Evolutionary conservation across 1,284 basidiomycete genomes (phyloP).

Genomic region (Boletus mariae): DNA sequence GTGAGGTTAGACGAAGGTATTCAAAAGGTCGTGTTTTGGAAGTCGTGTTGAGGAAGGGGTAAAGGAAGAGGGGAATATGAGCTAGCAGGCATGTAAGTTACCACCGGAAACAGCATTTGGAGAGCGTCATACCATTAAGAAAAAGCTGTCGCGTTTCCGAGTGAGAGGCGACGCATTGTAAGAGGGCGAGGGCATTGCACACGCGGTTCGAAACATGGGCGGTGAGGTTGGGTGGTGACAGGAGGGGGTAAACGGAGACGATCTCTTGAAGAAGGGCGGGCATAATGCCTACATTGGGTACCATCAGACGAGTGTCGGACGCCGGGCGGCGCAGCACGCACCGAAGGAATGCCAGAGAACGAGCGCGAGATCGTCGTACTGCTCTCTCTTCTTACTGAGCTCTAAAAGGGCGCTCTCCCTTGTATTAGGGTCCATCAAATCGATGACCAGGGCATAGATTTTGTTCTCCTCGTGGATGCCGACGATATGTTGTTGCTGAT

Average conservation of each 20-base stretch:
- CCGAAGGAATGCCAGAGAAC: conserved; percentile 99
- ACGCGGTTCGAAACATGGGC: conserved; percentile 99
- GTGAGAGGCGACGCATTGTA: conserved; percentile 97
- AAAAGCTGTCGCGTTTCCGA: conserved; percentile 91
- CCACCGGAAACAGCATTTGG: not conserved
- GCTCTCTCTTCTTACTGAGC: conserved; percentile 98
- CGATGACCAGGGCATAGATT: conserved; percentile 80
- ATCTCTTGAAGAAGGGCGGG: conserved; percentile 98
- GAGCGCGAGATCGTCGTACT: conserved; percentile 97
- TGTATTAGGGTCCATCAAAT: conserved; percentile 76
- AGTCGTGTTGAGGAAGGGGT: conserved; percentile 99
- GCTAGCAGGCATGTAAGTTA: conserved; percentile 49
- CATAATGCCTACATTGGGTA: conserved; percentile 78
- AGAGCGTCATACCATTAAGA: conserved; percentile 65
- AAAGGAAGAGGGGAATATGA: conserved; percentile 97
- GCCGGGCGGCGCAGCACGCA: conserved; percentile 39
- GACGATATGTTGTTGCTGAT: conserved; percentile 39
- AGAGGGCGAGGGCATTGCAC: conserved; percentile 95
- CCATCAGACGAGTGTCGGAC: conserved; percentile 2
- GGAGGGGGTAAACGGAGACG: conserved; percentile 94
- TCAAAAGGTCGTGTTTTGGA: conserved; percentile 99
- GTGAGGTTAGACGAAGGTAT: conserved; percentile 94
- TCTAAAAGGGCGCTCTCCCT: conserved; percentile 89
- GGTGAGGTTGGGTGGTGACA: conserved; percentile 94
- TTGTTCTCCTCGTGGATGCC: conserved; percentile 68